Evolutionary conservation across 2,329 filamentous ascomycete genomes (phyloP).

Genomic region (Ceratocystis papillata): DNA sequence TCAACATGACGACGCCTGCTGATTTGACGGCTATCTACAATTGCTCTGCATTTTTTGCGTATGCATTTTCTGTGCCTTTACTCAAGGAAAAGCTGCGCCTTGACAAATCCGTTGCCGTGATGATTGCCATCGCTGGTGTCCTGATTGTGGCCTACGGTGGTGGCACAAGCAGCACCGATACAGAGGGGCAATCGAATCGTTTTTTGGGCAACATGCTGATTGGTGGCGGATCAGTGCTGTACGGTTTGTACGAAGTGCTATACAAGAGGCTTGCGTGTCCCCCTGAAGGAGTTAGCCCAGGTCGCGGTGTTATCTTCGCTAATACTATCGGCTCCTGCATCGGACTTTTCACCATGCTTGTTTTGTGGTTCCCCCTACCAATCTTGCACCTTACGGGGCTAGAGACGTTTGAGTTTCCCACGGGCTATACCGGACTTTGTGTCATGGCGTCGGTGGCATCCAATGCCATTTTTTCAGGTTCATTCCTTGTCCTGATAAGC

Average conservation of each 20-base stretch:
- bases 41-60: constrained; percentile 97
- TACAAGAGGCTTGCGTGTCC: constrained; percentile 93
- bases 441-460: constrained; percentile 69
- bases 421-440: constrained; percentile 66
- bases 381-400: constrained; percentile 67
- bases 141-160: constrained; percentile 94
- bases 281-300: constrained; percentile 71
- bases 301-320: constrained; percentile 91
- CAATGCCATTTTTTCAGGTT: constrained; percentile 87
- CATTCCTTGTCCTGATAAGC: constrained; percentile 84
- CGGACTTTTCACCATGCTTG: constrained; percentile 69
- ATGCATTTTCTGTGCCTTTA: constrained; percentile 87
- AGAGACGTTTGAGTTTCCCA: constrained; percentile 74
- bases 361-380: constrained; percentile 87
- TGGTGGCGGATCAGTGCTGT: constrained; percentile 78
- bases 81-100: constrained; percentile 72
- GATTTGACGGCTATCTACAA: constrained; percentile 98
- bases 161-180: constrained; percentile 30
- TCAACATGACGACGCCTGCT: constrained; percentile 82
- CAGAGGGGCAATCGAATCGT: constrained; percentile 47
- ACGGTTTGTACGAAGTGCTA: constrained; percentile 92
- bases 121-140: constrained; percentile 78
- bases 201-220: constrained; percentile 85
- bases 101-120: constrained; percentile 78
- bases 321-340: constrained; percentile 86